A percentile compares a stretch with the other conserved stretches of the same genome.
Conservation (phyloP, 208 protist species). For the Leptomonas pyrrhocoris region DNA sequence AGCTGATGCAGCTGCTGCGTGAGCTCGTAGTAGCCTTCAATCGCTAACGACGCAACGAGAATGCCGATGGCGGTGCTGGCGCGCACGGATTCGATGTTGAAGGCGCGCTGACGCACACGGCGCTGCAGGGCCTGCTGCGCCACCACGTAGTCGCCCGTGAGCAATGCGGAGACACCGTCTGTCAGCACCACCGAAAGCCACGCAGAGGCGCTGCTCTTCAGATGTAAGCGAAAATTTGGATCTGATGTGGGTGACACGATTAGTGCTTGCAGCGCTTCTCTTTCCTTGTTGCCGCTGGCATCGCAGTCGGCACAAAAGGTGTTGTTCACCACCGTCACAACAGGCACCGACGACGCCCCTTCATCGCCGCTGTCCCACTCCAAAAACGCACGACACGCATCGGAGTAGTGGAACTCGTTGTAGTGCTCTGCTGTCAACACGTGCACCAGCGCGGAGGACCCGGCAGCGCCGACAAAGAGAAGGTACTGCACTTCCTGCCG, state of each 20-base stretch:
- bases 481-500: conserved; percentile 55
- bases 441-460: conserved; percentile 53
- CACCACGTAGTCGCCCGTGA: conserved; percentile 22
- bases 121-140: conserved; percentile 42
- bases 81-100: conserved; percentile 82
- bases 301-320: conserved; percentile 26
- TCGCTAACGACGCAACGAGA: conserved; percentile 81
- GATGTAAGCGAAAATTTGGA: not conserved
- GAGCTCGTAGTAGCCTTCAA: conserved; percentile 82
- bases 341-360: conserved; percentile 10
- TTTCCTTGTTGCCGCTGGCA: not conserved
- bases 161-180: conserved; percentile 16
- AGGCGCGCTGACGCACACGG: conserved; percentile 72
- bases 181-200: conserved; percentile 8
- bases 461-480: conserved; percentile 65
- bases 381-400: conserved; percentile 42
- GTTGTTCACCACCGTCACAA: conserved; percentile 60
- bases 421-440: conserved; percentile 67
- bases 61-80: conserved; percentile 83
- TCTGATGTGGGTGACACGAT: not conserved
- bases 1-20: conserved; percentile 74
- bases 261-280: not conserved
- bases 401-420: conserved; percentile 73
- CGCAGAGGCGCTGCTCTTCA: not conserved
- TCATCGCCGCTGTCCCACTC: conserved; percentile 33